Evolutionary conservation across 495 filamentous ascomycete genomes (phyloP).

Genomic region (Neurospora sp.): DNA sequence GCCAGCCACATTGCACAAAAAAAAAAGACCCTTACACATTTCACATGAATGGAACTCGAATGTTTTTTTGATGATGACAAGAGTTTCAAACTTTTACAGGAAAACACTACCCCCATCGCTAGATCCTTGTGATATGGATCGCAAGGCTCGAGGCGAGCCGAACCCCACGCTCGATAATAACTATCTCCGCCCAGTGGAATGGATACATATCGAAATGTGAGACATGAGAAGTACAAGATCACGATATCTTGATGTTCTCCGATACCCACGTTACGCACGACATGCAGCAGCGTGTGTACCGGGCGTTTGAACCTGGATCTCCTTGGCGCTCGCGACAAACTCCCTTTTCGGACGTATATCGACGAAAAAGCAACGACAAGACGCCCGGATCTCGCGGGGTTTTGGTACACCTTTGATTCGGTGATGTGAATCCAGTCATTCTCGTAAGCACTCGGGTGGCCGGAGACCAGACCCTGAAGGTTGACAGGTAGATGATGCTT

Average conservation of each 20-base stretch:
- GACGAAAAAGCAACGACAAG: background rate
- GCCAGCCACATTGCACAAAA: background rate
- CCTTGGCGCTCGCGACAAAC: background rate
- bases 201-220: background rate
- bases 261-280: background rate
- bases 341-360: background rate
- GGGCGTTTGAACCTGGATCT: background rate
- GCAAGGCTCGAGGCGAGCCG: background rate
- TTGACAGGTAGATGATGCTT: background rate
- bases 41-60: background rate
- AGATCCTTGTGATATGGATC: background rate
- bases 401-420: background rate
- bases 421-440: background rate
- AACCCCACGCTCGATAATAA: background rate
- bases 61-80: background rate
- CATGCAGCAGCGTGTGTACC: background rate
- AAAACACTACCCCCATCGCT: background rate
- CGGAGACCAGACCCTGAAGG: background rate
- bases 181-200: background rate
- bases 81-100: background rate
- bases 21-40: background rate
- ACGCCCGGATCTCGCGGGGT: background rate
- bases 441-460: background rate
- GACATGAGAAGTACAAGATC: background rate
- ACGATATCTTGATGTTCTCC: background rate